Evolutionary conservation across 2,329 filamentous ascomycete species (phyloP).

Genomic region (Monilinia fructicola): DNA sequence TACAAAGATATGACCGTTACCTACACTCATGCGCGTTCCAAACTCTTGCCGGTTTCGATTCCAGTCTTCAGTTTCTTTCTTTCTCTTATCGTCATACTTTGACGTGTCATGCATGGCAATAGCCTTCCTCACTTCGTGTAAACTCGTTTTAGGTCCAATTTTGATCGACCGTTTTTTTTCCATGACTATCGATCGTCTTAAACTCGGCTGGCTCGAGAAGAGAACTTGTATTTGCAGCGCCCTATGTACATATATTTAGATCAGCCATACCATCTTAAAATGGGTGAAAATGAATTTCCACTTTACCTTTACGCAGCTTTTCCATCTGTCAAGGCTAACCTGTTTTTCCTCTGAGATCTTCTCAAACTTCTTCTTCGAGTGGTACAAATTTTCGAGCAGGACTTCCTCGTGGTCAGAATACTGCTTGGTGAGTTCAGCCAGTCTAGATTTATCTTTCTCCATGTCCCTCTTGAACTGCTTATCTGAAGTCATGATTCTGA

Average conservation of each 20-base stretch:
- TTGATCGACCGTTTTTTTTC: not conserved
- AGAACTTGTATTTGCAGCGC: not conserved
- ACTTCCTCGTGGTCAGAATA: not conserved
- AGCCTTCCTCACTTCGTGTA: not conserved
- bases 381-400: not conserved
- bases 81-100: not conserved
- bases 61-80: not conserved
- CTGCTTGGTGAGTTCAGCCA: not conserved
- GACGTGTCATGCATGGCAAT: not conserved
- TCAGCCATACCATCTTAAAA: not conserved
- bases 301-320: not conserved
- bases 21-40: not conserved
- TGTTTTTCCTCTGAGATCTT: not conserved
- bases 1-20: not conserved
- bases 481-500: not conserved
- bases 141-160: not conserved
- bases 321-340: not conserved
- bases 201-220: not conserved
- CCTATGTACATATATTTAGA: not conserved
- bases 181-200: not conserved
- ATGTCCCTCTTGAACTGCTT: not conserved
- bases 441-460: not conserved
- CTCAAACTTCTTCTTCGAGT: not conserved
- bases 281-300: not conserved
- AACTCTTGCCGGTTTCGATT: not conserved